phyloP scores from a whole-genome alignment of 768 basidiomycete species.

The Mycena polygramma region DNA sequence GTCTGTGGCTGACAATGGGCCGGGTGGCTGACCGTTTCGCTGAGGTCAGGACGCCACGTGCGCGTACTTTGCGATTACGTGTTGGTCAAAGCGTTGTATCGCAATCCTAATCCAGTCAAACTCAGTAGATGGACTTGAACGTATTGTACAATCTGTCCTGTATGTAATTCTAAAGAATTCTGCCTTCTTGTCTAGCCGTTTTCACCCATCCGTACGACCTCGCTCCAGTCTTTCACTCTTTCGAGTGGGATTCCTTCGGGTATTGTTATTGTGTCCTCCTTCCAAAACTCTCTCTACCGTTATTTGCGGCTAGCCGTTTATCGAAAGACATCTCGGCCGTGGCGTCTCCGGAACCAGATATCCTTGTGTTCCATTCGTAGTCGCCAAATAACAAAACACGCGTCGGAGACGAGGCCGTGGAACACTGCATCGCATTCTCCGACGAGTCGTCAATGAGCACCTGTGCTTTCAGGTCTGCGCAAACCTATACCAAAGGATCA shows the following conservation, averaged over 20 bases:
- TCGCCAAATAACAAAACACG: slow-evolving; percentile 81
- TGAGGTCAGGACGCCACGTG: too few species aligned
- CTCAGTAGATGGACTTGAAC: too few species aligned
- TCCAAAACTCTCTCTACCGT: slow-evolving; percentile 69
- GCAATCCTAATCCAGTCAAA: too few species aligned
- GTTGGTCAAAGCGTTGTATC: slow-evolving; percentile 1
- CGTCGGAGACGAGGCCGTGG: slow-evolving; percentile 59
- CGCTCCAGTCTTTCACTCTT: slow-evolving; percentile 75
- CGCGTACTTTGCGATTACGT: not conserved
- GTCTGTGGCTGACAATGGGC: too few species aligned
- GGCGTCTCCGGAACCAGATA: slow-evolving; percentile 60
- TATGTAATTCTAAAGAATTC: slow-evolving; percentile 32
- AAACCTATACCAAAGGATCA: slow-evolving; percentile 59
- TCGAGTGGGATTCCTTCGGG: slow-evolving; percentile 63
- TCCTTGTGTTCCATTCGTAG: slow-evolving; percentile 81
- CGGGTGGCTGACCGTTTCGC: too few species aligned
- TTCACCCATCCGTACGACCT: slow-evolving; percentile 66
- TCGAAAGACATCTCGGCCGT: slow-evolving; percentile 68
- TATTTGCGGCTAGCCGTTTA: slow-evolving; percentile 59
- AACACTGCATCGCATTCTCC: slow-evolving; percentile 80
- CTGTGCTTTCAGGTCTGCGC: slow-evolving; percentile 70
- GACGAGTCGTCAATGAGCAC: slow-evolving; percentile 85
- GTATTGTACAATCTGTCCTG: not conserved
- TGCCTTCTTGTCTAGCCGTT: slow-evolving; percentile 43
- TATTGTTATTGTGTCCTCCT: slow-evolving; percentile 62